Base-by-base conservation (phyloP, 2,329 filamentous ascomycete genomes). In the Emergomyces pasteurianus region DNA sequence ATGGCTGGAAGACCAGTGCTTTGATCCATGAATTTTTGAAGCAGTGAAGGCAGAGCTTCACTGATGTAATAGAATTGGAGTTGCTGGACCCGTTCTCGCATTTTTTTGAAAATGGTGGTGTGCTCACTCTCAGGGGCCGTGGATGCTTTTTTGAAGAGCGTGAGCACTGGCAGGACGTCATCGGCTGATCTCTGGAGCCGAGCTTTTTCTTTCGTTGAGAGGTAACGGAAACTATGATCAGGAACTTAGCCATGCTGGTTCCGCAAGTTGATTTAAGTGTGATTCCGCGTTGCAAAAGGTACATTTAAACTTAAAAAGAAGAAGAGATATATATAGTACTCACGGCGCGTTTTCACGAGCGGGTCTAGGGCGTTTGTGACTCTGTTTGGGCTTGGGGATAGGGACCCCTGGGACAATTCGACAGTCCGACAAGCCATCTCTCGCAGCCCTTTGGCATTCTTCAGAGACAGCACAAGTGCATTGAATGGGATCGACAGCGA, bases 391-490 rank as follows among this genome's bases (percentile, higher is more conserved):
- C 40, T 56, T 49, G 28, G 56, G 50, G 38, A 58, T 40, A 7
- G 61, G 59, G 23, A 40, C 18, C n/a, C 42, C 43, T 21, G 28
- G 9, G 18, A 12, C 21, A 26, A 47, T 49, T 16, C 64, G 61
- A 47, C 64, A 65, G 42, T 65, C 64, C 18, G 42, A n/a, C 10
- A 64, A 58, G 21, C 58, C 60, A 43, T 62, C 63, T 23, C 40
- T 38, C 5, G 60, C 60, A 4, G 63, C 61, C 38, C 49, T 57
- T 18, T 31, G 14, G 56, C 64, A 65, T 8, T 62, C 36, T 4
- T 31, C 50, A 3, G 61, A 63, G 23, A 65, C 62, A 12, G 61
- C 54, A 28, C 64, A 65, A 1, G 60, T 65, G 42, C 63, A 65
- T 14, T 26, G 26, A 12, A 38, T 21, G 31, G 42, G 9, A 23